phyloP scores from a whole-genome alignment of 257 asterid species.

The Jacaranda mimosifolia region DNA sequence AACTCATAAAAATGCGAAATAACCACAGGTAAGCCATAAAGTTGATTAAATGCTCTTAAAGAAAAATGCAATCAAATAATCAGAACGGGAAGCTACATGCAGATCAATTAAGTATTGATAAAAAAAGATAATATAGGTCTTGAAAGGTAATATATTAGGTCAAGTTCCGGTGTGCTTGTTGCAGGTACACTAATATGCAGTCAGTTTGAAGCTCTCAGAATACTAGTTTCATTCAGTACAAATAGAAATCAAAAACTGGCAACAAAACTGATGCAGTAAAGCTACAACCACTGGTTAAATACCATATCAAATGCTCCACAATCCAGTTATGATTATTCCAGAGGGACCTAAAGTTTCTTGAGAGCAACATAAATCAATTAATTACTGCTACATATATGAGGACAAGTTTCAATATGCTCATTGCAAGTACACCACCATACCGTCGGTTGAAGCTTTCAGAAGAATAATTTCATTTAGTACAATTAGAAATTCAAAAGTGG shows the following conservation, averaged over 20 bases:
- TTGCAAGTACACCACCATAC: neutral
- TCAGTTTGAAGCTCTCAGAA: no score
- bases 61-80: neutral
- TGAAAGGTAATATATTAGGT: neutral
- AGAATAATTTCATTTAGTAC: neutral
- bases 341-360: no score
- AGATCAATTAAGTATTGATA: neutral
- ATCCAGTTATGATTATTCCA: no score
- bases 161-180: no score
- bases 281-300: no score
- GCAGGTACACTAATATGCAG: no score
- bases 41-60: neutral
- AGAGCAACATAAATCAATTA: no score
- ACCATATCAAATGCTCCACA: no score
- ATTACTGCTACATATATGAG: neutral
- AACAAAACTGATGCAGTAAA: no score
- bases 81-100: neutral
- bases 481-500: neutral
- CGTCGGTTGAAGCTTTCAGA: slow-evolving; percentile 23
- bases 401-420: slow-evolving; percentile 16
- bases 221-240: no score
- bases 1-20: neutral
- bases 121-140: slow-evolving; percentile 20
- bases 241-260: no score
- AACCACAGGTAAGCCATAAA: neutral